A percentile compares a stretch with the other conserved stretches of the same genome.
Conservation (phyloP, 192 early-diverging fungal genomes). For the Chytriomyces sp. region DNA sequence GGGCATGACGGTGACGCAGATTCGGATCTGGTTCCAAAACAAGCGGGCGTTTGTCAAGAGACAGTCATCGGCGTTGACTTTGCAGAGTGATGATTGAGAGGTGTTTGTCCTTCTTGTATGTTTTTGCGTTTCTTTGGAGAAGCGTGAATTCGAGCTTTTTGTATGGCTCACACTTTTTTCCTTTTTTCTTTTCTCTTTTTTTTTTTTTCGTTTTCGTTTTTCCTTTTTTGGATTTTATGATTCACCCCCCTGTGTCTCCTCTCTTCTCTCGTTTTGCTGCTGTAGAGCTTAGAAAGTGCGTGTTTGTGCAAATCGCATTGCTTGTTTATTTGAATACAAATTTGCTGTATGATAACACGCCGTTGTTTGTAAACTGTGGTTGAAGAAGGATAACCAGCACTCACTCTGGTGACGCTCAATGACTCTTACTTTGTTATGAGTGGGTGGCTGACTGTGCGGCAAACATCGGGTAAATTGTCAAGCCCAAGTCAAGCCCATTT, state of each 20-base stretch:
- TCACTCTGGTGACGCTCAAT: too few relatives aligned
- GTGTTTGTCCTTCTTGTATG: not conserved
- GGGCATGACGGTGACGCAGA: slow-evolving; percentile 88
- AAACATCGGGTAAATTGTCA: too few relatives aligned
- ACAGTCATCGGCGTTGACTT: not conserved
- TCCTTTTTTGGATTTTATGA: not conserved
- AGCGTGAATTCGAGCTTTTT: too few relatives aligned
- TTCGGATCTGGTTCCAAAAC: slow-evolving; percentile 99
- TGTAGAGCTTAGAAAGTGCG: too few relatives aligned
- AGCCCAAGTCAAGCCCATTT: too few relatives aligned
- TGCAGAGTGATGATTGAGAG: not conserved
- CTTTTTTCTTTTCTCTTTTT: not conserved
- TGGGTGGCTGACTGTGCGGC: too few relatives aligned
- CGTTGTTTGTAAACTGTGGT: too few relatives aligned
- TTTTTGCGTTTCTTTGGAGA: not conserved
- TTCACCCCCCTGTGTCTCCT: not conserved
- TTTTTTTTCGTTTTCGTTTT: not conserved
- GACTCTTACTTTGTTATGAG: too few relatives aligned
- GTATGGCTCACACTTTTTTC: not conserved
- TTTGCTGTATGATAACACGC: too few relatives aligned
- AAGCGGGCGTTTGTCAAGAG: slow-evolving; percentile 54
- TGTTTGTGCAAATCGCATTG: too few relatives aligned
- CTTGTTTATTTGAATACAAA: too few relatives aligned
- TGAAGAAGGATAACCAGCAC: too few relatives aligned
- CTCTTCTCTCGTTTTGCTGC: not conserved